Conservation (phyloP, 129 eudicot genomes). For the Deinandra increscens region DNA sequence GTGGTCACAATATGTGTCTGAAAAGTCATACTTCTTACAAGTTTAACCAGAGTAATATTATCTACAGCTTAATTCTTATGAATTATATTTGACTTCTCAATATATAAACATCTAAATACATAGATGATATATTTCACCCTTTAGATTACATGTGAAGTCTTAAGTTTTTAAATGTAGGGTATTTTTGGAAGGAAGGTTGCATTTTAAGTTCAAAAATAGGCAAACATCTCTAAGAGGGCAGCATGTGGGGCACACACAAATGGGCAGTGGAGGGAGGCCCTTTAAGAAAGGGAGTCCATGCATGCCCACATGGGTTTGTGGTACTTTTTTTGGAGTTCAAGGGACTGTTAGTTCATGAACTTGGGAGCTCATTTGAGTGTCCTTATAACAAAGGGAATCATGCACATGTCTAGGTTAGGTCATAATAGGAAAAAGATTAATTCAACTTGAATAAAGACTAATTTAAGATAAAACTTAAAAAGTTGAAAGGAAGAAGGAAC, state of each 20-base stretch:
- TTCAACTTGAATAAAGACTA: neutral
- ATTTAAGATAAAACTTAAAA: neutral
- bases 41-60: neutral
- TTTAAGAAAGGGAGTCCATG: slow-evolving; percentile 36
- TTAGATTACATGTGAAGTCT: neutral
- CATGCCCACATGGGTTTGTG: slow-evolving; percentile 48
- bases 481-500: neutral
- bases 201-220: slow-evolving; percentile 1
- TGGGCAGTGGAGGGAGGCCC: slow-evolving; percentile 22
- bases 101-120: neutral
- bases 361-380: slow-evolving; percentile 42
- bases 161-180: neutral
- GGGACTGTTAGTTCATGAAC: slow-evolving; percentile 27
- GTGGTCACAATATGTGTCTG: slow-evolving; percentile 1
- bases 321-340: slow-evolving; percentile 63
- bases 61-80: neutral
- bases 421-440: neutral
- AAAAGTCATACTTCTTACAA: neutral
- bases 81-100: too few species aligned
- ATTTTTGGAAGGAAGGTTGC: neutral
- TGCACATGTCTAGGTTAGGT: slow-evolving; percentile 13
- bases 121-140: neutral
- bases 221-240: slow-evolving; percentile 15
- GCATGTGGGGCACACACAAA: slow-evolving; percentile 16
- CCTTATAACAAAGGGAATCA: slow-evolving; percentile 43